Evolutionary conservation across 352 stramenopile species (phyloP), one percentile per base, ranked within the genome.

Genomic region (Globisporangium nunn): DNA sequence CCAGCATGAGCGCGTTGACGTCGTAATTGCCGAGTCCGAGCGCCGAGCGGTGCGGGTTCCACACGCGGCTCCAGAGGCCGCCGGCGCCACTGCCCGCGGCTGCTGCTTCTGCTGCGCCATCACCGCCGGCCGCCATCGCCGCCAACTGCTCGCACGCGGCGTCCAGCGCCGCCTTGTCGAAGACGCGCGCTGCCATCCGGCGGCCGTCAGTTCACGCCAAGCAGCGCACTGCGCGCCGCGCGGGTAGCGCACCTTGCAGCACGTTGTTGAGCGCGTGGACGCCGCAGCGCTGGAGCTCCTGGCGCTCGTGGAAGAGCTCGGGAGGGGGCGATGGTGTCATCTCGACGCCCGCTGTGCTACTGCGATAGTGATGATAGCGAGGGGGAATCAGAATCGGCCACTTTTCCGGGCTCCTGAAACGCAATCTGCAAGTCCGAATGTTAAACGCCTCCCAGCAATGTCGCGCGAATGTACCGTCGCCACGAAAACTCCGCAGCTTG

Each of bases 251-350:
- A 86, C 81, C 74, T 67, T 91, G 83, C 2, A 93, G 66, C 28
- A 81, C 62, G 62, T 91, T 92, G 68, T 94, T 94, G 50, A 91
- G 66, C 48, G 84, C 81, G 58, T 93, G 84, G 50, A 93, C 70
- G 12, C 79, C 84, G 56, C 84, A 93, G 56, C 81, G 78, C 49
- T 85, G 79, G 44, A 89, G 72, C 66, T 71, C 68, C 66, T 93
- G 84, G 29, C 55, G 68, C 62, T 93, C 84, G 41, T 93, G 84
- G 53, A 88, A 92, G 48, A 53, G 43, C 43, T 48, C 15, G 23
- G 23, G 23, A 23, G 23, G 23, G 23, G 23, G 23, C 23, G 23
- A 23, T 23, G 23, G 23, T 23, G 23, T 23, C 23, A 23, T 23
- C 23, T 23, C 23, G 23, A 23, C 23, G 23, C 23, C 23, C 23